phyloP scores from a whole-genome alignment of 169 alveolate genomes.

The Sarcocystis neurona region DNA sequence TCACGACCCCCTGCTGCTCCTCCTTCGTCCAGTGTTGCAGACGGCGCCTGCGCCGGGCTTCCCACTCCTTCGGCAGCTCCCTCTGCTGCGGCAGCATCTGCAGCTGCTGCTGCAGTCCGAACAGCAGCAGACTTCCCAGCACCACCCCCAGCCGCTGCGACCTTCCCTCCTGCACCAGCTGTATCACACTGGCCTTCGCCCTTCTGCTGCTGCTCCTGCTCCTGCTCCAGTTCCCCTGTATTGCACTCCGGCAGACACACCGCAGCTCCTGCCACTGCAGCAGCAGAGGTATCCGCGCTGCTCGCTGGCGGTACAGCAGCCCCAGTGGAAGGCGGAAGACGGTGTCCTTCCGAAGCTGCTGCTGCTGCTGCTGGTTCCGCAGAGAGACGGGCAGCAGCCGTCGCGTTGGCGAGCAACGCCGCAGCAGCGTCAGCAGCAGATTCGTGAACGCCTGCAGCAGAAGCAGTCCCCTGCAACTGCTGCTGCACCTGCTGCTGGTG shows the following conservation, averaged over 20 bases:
- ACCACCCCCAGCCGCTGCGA: no score
- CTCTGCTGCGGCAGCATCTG: slow-evolving; percentile 26
- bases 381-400: neutral
- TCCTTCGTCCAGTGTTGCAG: no score
- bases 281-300: neutral
- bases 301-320: neutral
- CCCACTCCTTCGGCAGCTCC: slow-evolving; percentile 33
- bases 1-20: no score
- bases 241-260: neutral
- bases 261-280: neutral
- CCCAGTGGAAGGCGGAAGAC: neutral
- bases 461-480: neutral
- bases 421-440: slow-evolving; percentile 24
- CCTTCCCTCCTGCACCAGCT: no score
- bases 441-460: neutral
- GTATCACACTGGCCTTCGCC: no score
- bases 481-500: neutral
- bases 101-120: neutral
- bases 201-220: neutral
- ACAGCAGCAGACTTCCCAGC: no score
- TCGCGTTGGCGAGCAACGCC: neutral
- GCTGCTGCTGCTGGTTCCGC: no score
- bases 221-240: neutral
- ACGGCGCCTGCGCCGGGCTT: no score
- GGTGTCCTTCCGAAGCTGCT: no score